These are phyloP conservation scores for Lactarius pseudohatsudake DNA, from an alignment of 768 basidiomycete species.

Conservation along the genomic window DNA sequence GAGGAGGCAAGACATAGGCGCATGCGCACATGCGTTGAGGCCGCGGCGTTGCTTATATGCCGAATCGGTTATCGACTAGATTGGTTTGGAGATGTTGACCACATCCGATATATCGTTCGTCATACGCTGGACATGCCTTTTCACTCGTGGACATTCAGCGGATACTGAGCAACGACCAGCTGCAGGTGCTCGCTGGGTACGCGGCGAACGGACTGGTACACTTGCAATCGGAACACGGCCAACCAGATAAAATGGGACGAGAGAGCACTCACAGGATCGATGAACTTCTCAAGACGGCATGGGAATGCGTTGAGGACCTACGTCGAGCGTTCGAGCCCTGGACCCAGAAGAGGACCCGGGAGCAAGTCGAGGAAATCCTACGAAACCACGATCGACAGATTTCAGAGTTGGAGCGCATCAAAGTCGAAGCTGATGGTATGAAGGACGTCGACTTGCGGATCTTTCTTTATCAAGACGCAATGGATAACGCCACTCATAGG, in stretches of 20 bases:
- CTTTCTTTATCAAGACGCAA: constrained; percentile 2
- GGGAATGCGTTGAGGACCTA: not conserved
- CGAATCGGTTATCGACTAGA: not conserved
- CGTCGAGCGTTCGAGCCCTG: constrained; percentile 2
- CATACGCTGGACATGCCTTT: constrained; percentile 2
- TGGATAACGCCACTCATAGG: not conserved
- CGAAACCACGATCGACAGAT: no score
- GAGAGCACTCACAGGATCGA: not conserved
- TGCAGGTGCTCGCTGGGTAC: not conserved
- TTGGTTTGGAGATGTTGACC: not conserved
- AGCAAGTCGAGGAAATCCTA: no score
- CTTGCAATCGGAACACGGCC: not conserved
- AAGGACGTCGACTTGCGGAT: not conserved
- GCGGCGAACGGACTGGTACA: not conserved
- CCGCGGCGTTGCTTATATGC: not conserved
- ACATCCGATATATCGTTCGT: not conserved
- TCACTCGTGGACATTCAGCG: not conserved
- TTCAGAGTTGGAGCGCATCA: no score
- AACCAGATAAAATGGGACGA: not conserved
- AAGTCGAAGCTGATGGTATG: no score
- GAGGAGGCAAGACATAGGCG: constrained; percentile 1
- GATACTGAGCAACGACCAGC: no score
- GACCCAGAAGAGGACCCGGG: no score
- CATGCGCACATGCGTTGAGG: not conserved
- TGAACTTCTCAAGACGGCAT: not conserved